phyloP scores from a whole-genome alignment of 345 rosid genomes.

The Xanthoceras sorbifolium region DNA sequence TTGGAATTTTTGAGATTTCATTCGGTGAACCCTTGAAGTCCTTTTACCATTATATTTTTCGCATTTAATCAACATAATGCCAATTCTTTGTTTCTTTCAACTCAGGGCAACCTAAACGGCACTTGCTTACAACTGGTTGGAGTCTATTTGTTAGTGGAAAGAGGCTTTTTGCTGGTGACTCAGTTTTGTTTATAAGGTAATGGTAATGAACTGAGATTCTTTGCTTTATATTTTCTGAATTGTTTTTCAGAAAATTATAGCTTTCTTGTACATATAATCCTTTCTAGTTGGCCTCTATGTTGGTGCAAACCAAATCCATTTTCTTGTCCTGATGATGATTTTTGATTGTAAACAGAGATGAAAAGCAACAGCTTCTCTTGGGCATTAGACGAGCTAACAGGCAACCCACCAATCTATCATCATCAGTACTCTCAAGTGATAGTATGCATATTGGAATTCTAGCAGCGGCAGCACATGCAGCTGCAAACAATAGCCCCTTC shows the following conservation, averaged over 20 bases:
- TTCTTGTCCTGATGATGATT: conserved; percentile 2
- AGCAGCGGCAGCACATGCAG: conserved; percentile 99
- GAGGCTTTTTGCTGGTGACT: conserved; percentile 81
- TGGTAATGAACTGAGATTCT: conserved; percentile 8
- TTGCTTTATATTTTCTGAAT: conserved; percentile 1
- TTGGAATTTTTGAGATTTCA: conserved; percentile 1
- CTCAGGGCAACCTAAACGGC: conserved; percentile 89
- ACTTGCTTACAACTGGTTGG: conserved; percentile 93
- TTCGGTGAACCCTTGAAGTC: neutral
- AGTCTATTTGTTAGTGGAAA: conserved; percentile 87
- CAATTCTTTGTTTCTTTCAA: conserved; percentile 20
- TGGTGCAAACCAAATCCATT: neutral
- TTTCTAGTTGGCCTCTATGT: conserved; percentile 11
- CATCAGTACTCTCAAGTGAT: conserved; percentile 92
- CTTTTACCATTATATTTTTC: conserved; percentile 3
- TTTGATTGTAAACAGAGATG: conserved; percentile 61
- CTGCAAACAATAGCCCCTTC: conserved; percentile 90
- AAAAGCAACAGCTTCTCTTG: conserved; percentile 78
- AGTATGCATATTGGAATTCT: conserved; percentile 98
- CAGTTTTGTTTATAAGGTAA: conserved; percentile 85
- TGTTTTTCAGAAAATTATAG: neutral
- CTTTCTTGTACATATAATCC: neutral
- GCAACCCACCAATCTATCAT: conserved; percentile 80
- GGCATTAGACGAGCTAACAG: conserved; percentile 84
- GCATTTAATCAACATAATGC: conserved; percentile 14